A percentile compares a stretch with the other conserved stretches of the same genome.
phyloP scores from a whole-genome alignment of 1,284 basidiomycete genomes.

The Naganishia albida region DNA sequence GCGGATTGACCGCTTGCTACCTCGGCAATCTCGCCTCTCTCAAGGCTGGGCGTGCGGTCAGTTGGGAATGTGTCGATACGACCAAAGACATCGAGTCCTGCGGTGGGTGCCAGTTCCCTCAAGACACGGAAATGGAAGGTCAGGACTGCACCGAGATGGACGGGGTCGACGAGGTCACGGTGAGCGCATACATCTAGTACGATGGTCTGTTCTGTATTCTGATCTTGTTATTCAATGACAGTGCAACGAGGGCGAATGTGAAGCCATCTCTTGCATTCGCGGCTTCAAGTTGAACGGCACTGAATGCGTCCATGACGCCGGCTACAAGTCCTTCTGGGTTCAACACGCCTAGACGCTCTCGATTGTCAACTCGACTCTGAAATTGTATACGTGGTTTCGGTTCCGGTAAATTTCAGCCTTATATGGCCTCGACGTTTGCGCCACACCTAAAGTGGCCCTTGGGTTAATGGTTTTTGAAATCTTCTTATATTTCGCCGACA shows the following conservation, averaged over 20 bases:
- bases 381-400: not conserved
- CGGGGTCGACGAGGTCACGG: constrained; percentile 8
- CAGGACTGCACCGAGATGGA: constrained; percentile 18
- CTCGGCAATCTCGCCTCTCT: constrained; percentile 12
- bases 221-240: not conserved
- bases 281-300: constrained; percentile 11
- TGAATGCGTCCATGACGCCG: constrained; percentile 7
- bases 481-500: not conserved
- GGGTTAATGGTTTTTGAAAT: not conserved
- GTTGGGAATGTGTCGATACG: constrained; percentile 12
- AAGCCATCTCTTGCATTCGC: constrained; percentile 15
- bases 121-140: not conserved
- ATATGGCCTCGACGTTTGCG: not conserved
- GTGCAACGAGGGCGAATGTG: constrained; percentile 11
- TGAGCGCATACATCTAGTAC: not conserved
- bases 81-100: constrained; percentile 16
- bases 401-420: not conserved
- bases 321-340: constrained; percentile 24
- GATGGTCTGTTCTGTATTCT: not conserved
- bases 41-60: not conserved
- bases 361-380: not conserved
- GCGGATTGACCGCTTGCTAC: constrained; percentile 11
- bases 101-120: constrained; percentile 14
- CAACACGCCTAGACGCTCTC: not conserved
- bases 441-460: not conserved